These are phyloP conservation scores for Phytophthora citricola DNA, from an alignment of 352 stramenopile species.

Conservation along the genomic window DNA sequence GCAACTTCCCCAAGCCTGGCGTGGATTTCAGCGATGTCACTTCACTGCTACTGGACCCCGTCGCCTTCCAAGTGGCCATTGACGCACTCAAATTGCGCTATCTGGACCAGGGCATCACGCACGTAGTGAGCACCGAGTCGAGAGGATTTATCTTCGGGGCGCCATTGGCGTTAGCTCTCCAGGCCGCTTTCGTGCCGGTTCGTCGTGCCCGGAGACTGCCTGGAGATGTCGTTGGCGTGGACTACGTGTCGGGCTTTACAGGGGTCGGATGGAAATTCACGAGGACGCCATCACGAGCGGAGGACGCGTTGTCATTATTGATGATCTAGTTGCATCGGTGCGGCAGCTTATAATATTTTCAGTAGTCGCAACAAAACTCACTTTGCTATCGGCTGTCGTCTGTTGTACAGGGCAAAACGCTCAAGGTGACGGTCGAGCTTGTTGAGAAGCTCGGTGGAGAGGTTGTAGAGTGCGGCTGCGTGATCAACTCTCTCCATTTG, in stretches of 20 bases:
- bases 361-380: conserved; percentile 10
- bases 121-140: conserved; percentile 84
- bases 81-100: conserved; percentile 76
- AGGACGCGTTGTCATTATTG: conserved; percentile 78
- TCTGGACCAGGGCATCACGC: conserved; percentile 61
- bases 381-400: background rate
- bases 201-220: conserved; percentile 67
- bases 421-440: conserved; percentile 83
- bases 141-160: conserved; percentile 86
- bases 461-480: conserved; percentile 82
- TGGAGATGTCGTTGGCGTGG: conserved; percentile 76
- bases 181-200: conserved; percentile 76
- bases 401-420: conserved; percentile 65
- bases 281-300: conserved; percentile 78
- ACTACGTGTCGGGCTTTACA: conserved; percentile 82
- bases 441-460: conserved; percentile 72
- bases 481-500: conserved; percentile 68
- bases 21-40: conserved; percentile 79
- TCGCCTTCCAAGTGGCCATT: conserved; percentile 77
- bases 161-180: conserved; percentile 71
- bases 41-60: conserved; percentile 71
- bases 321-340: conserved; percentile 83
- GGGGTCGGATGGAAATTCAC: conserved; percentile 81
- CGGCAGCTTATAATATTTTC: conserved; percentile 3
- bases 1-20: conserved; percentile 62